Conservation (phyloP, 768 basidiomycete genomes). For the Mycena vitilis region DNA sequence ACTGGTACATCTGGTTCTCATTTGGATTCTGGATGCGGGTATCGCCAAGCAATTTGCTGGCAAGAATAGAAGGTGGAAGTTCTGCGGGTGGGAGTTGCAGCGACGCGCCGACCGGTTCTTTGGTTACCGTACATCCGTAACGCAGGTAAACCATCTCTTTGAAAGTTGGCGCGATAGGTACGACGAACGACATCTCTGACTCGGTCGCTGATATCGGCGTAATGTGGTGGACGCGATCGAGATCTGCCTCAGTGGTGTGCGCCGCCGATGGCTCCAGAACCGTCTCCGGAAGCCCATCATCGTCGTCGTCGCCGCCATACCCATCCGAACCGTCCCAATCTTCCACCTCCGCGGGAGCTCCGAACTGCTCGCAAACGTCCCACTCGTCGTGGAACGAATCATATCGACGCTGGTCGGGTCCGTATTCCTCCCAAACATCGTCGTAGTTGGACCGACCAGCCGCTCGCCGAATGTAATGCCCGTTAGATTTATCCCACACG, state of each 20-base stretch:
- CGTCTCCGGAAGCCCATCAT: not conserved
- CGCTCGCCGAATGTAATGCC: conserved; percentile 1
- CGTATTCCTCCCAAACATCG: conserved; percentile 8
- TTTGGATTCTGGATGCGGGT: not conserved
- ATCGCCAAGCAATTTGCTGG: not conserved
- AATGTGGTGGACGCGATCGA: not conserved
- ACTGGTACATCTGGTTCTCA: not conserved
- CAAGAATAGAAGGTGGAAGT: not conserved
- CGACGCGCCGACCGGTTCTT: not conserved
- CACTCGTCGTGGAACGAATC: conserved; percentile 14
- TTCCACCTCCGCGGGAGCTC: not conserved
- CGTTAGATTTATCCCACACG: conserved; percentile 7
- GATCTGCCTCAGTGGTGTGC: not conserved
- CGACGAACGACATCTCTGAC: not conserved
- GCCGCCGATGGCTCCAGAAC: not conserved
- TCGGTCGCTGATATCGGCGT: not conserved
- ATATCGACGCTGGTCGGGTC: conserved; percentile 10
- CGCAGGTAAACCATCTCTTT: not conserved
- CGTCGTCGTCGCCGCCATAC: not conserved
- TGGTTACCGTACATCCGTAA: not conserved
- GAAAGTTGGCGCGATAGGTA: not conserved
- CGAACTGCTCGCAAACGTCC: conserved; percentile 8
- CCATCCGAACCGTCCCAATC: not conserved
- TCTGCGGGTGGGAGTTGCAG: not conserved
- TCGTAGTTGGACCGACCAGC: not conserved